Conservation (phyloP, 2,329 filamentous ascomycete species). For the Akanthomyces uredinophilus region DNA sequence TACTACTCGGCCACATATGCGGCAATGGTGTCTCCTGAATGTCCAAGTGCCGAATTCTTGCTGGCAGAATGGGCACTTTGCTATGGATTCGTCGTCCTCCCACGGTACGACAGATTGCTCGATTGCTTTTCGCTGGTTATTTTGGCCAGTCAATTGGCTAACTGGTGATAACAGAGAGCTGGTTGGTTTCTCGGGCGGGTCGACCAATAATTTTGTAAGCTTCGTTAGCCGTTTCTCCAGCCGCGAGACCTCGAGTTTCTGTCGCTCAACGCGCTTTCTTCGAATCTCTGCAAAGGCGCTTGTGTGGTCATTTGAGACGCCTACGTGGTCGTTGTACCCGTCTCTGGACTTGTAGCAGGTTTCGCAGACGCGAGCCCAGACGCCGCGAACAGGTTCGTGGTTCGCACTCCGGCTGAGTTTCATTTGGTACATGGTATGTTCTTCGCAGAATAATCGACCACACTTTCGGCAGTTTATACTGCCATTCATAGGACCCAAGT, state of each 20-base stretch:
- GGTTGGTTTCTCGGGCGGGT: slow-evolving; percentile 62
- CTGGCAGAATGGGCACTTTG: slow-evolving; percentile 86
- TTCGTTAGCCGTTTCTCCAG: slow-evolving; percentile 90
- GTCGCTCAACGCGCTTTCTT: slow-evolving; percentile 73
- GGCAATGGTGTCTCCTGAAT: slow-evolving; percentile 89
- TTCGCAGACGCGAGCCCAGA: slow-evolving; percentile 94
- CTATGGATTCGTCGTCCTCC: slow-evolving; percentile 82
- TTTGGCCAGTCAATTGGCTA: slow-evolving; percentile 59
- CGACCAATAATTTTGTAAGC: slow-evolving; percentile 76
- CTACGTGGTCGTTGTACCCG: slow-evolving; percentile 87
- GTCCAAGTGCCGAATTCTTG: slow-evolving; percentile 93
- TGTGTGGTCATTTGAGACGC: slow-evolving; percentile 66
- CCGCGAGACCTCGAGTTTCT: slow-evolving; percentile 80
- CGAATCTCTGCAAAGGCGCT: slow-evolving; percentile 65
- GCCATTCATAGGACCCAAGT: slow-evolving; percentile 72
- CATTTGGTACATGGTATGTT: slow-evolving; percentile 99
- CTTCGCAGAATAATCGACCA: slow-evolving; percentile 89
- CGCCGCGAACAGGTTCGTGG: slow-evolving; percentile 83
- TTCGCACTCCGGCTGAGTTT: slow-evolving; percentile 84
- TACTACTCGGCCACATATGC: slow-evolving; percentile 87
- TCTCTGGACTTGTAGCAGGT: slow-evolving; percentile 98
- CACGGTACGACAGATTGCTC: slow-evolving; percentile 93
- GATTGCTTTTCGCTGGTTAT: slow-evolving; percentile 69
- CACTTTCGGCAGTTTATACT: slow-evolving; percentile 92
- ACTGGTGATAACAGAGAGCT: slow-evolving; percentile 56